Conservation (phyloP, 1,284 basidiomycete genomes). For the Rhodotorula sp. region DNA sequence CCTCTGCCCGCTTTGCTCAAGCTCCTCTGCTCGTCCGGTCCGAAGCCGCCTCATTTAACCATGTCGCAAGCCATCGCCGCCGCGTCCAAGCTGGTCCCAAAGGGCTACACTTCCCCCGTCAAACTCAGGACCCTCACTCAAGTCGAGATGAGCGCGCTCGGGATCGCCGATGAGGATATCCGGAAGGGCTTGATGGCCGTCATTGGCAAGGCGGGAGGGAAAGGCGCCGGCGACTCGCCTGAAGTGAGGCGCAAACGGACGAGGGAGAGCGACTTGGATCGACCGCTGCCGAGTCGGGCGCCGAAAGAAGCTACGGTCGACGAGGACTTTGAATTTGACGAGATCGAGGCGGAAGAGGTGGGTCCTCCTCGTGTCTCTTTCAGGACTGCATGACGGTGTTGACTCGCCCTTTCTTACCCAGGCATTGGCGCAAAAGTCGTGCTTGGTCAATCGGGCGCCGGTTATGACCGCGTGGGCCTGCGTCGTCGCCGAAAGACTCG, state of each 20-base stretch:
- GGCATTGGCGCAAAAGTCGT: constrained; percentile 61
- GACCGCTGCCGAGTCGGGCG: constrained; percentile 59
- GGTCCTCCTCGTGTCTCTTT: background rate
- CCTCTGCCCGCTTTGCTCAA: constrained; percentile 32
- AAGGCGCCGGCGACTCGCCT: constrained; percentile 55
- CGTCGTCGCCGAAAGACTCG: constrained; percentile 76
- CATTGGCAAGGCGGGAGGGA: constrained; percentile 21
- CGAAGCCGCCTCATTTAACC: constrained; percentile 52
- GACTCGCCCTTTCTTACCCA: constrained; percentile 46
- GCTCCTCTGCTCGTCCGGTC: constrained; percentile 23
- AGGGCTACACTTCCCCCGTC: constrained; percentile 26
- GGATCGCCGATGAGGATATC: constrained; percentile 43
- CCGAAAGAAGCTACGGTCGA: constrained; percentile 55
- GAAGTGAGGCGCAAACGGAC: constrained; percentile 6
- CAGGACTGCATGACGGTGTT: too few relatives aligned
- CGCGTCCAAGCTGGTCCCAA: constrained; percentile 69
- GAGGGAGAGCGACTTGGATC: constrained; percentile 58
- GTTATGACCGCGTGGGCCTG: constrained; percentile 92
- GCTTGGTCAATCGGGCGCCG: constrained; percentile 84
- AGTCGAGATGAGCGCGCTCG: constrained; percentile 36
- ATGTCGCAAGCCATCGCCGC: constrained; percentile 71
- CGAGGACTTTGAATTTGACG: constrained; percentile 64
- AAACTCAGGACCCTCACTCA: constrained; percentile 35
- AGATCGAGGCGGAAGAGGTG: constrained; percentile 67
- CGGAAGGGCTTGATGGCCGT: constrained; percentile 19